Evolutionary conservation across 371 early-diverging fungal species (phyloP), one percentile per base, ranked within the genome.

Genomic region (Rhizopus arrhizus): DNA sequence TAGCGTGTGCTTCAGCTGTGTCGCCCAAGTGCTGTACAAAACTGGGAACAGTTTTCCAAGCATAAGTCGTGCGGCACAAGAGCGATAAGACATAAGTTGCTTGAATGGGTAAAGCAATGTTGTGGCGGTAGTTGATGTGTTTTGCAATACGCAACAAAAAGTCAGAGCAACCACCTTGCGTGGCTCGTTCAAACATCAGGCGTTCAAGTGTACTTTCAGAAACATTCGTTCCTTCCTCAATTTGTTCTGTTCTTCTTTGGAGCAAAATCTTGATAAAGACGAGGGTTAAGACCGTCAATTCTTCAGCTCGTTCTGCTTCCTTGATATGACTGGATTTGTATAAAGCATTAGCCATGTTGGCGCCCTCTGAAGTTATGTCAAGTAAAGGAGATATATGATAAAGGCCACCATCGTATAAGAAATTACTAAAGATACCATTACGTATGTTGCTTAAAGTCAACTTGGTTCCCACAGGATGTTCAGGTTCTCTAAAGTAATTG

Each of bases 21-120:
- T 69, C 70, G 22, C 77, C 80, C n/a, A 80, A 53, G 36, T 72
- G 73, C 22, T 73, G 70, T 0, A 74, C 75, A 65, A 80, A 72
- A 33, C 72, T 72, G 34, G 77, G 77, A 0, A 62, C 58, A 11
- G 40, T 55, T 13, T 65, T 67, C 80, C 80, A 80, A 6, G 56
- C 38, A 29, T 67, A 38, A 0, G 69, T 60, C 1, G 63, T 65
- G 2, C 66, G 70, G 55, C 73, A 72, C 8, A 80, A 58, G 3
- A 77, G 60, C 0, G 70, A 66, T 2, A 77, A 60, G 9, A 75
- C 68, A 35, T 75, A 53, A 0, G 75, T 77, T 9, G 75, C 73
- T 28, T 75, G 67, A 15, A 72, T 65, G 4, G 66, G 65, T 12
- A 80, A 56, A 22, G 46, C 32, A 13, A 62, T 68, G 46, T 66